Evolutionary conservation across 2,329 filamentous ascomycete genomes (phyloP).

Genomic region (Chrysosporium keratinophilum): DNA sequence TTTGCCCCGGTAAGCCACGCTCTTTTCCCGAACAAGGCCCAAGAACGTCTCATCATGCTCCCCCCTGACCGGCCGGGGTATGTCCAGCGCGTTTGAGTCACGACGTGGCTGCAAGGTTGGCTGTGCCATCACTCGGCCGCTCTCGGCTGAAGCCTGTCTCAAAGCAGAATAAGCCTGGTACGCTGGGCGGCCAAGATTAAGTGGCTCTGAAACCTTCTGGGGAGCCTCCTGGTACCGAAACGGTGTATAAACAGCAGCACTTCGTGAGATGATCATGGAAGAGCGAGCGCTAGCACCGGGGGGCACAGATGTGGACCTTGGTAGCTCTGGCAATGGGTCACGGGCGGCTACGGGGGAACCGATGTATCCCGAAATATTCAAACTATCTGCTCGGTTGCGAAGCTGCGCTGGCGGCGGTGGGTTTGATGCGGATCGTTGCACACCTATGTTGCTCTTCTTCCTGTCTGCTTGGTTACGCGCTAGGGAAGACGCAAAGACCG

Average conservation of each 20-base stretch:
- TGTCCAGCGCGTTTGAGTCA: neutral
- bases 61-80: constrained; percentile 18
- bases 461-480: constrained; percentile 16
- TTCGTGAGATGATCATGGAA: constrained; percentile 14
- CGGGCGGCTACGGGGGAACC: neutral
- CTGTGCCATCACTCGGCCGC: constrained; percentile 35
- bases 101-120: constrained; percentile 12
- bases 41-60: constrained; percentile 39
- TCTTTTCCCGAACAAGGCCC: constrained; percentile 39
- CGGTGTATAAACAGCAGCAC: constrained; percentile 34
- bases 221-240: constrained; percentile 37
- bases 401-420: constrained; percentile 15
- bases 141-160: constrained; percentile 37
- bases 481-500: constrained; percentile 30
- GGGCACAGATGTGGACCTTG: constrained; percentile 17
- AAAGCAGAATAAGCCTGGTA: constrained; percentile 41
- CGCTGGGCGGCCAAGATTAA: constrained; percentile 32
- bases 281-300: constrained; percentile 17
- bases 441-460: constrained; percentile 10
- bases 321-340: constrained; percentile 2
- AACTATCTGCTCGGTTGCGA: constrained; percentile 1
- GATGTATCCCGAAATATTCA: neutral
- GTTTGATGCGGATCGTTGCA: constrained; percentile 24
- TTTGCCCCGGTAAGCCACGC: constrained; percentile 30
- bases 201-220: constrained; percentile 33